A percentile compares a stretch with the other conserved stretches of the same genome.
Conservation (phyloP, 768 basidiomycete species). For the Podaxis sp. region DNA sequence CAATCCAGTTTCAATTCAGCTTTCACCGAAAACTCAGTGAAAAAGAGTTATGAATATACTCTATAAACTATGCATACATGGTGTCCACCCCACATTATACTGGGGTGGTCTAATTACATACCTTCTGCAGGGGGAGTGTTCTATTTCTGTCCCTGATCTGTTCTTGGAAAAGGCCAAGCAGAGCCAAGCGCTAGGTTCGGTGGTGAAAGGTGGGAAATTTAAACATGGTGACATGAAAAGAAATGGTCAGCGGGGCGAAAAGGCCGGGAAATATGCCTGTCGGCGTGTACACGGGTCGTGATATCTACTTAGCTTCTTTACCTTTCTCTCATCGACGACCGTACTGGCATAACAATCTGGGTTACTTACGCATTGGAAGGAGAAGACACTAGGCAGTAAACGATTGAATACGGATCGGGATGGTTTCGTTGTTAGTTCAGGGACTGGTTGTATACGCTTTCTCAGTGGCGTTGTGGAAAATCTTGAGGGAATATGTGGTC, state of each 20-base stretch:
- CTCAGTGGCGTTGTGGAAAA: not conserved
- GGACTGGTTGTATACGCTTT: not conserved
- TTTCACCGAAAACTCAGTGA: too few relatives aligned
- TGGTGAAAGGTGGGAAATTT: not conserved
- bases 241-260: constrained; percentile 5
- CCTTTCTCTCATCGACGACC: not conserved
- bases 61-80: too few relatives aligned
- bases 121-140: too few relatives aligned
- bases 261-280: not conserved
- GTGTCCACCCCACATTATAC: too few relatives aligned
- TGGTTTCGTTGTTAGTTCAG: constrained; percentile 1
- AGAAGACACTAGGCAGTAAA: not conserved
- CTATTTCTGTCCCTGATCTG: too few relatives aligned
- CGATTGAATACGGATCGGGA: not conserved
- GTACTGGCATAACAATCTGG: not conserved
- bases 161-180: too few relatives aligned
- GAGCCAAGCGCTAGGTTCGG: too few relatives aligned
- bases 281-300: not conserved
- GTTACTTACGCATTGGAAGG: not conserved
- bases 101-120: too few relatives aligned
- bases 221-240: not conserved
- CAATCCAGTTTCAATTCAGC: too few relatives aligned
- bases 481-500: constrained; percentile 4
- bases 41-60: too few relatives aligned
- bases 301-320: not conserved